These are phyloP conservation scores for Penicillium pancosmium DNA, from an alignment of 495 filamentous ascomycete genomes.

Conservation along the genomic window DNA sequence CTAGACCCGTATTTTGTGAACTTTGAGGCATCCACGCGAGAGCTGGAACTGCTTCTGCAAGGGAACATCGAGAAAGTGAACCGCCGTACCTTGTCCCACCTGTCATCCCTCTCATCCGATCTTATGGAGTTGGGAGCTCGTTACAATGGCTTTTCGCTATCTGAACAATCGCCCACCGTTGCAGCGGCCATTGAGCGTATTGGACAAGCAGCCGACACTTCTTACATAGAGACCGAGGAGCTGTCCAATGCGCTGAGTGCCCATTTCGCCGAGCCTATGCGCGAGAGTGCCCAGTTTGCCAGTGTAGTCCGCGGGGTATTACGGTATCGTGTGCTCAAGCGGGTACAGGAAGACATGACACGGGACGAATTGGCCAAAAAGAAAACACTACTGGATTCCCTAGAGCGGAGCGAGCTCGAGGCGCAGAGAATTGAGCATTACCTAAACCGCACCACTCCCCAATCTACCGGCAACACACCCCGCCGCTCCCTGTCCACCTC, in stretches of 20 bases:
- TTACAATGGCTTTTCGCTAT: conserved; percentile 96
- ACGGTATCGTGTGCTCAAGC: conserved; percentile 85
- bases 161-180: conserved; percentile 82
- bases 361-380: conserved; percentile 87
- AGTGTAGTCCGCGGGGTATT: conserved; percentile 88
- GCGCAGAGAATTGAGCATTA: conserved; percentile 92
- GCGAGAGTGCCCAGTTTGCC: conserved; percentile 95
- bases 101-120: conserved; percentile 80
- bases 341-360: conserved; percentile 97
- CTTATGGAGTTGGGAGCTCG: conserved; percentile 88
- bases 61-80: conserved; percentile 97
- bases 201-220: conserved; percentile 92
- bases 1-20: conserved; percentile 93
- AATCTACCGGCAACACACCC: conserved; percentile 48
- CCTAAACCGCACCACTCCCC: conserved; percentile 66
- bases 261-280: conserved; percentile 94
- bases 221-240: conserved; percentile 94
- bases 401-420: conserved; percentile 89
- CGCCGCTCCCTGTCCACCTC: conserved; percentile 67
- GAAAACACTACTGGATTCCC: conserved; percentile 70
- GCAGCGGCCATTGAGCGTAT: conserved; percentile 93
- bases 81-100: conserved; percentile 80
- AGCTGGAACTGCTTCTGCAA: conserved; percentile 81
- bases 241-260: conserved; percentile 80
- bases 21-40: conserved; percentile 84